phyloP scores from a whole-genome alignment of 164 flowering plant genomes.

The Aristolochia fimbriata region DNA sequence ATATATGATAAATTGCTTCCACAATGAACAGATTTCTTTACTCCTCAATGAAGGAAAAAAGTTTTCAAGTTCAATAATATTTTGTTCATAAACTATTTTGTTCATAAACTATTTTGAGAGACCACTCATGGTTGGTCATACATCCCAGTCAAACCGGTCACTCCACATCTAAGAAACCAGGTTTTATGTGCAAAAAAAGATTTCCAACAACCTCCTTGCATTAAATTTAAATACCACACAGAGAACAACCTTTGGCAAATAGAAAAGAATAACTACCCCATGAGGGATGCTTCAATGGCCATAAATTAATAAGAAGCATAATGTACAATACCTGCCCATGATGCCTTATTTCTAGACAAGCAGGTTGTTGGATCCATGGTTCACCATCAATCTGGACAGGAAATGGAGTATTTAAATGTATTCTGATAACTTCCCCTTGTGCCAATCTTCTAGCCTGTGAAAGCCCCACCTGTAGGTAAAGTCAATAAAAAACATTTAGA shows the following conservation, averaged over 20 bases:
- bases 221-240: too few species aligned
- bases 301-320: not conserved
- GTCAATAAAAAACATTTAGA: not conserved
- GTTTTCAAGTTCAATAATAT: not conserved
- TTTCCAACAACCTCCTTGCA: too few species aligned
- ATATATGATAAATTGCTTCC: not conserved
- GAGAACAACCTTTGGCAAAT: too few species aligned
- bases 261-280: too few species aligned
- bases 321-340: constrained; percentile 55
- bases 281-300: not conserved
- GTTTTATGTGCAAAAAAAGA: too few species aligned
- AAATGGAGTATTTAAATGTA: constrained; percentile 44
- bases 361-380: constrained; percentile 64
- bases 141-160: too few species aligned
- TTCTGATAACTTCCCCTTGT: constrained; percentile 40
- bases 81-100: too few species aligned
- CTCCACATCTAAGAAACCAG: too few species aligned
- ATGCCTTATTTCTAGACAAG: constrained; percentile 50
- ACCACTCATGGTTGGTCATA: too few species aligned
- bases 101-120: too few species aligned
- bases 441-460: constrained; percentile 67
- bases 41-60: not conserved
- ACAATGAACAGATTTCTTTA: not conserved
- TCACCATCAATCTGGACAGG: constrained; percentile 87
- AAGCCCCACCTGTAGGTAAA: constrained; percentile 49